phyloP scores from a whole-genome alignment of 805 yeast species.

The Candida silvicultrix region DNA sequence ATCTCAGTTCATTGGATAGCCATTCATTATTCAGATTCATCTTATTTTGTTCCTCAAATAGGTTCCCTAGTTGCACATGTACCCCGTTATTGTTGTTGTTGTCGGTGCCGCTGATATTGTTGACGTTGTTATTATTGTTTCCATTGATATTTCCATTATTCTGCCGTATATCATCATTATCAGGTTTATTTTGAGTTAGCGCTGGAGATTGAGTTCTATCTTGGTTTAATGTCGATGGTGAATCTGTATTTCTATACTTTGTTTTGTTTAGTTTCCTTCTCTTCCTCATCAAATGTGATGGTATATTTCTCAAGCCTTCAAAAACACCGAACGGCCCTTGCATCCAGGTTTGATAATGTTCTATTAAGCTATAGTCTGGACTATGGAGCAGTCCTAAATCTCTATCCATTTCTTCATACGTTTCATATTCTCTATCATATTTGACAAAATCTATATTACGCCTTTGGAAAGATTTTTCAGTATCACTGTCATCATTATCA shows the following conservation, averaged over 20 bases:
- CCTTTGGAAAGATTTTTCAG: constrained; percentile 57
- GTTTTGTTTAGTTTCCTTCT: constrained; percentile 20
- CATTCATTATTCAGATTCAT: constrained; percentile 47
- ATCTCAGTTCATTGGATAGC: constrained; percentile 65
- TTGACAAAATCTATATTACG: constrained; percentile 68
- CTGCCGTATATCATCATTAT: not conserved
- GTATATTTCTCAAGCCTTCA: constrained; percentile 30
- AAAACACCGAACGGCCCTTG: constrained; percentile 86
- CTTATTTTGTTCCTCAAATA: constrained; percentile 11
- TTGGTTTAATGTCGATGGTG: constrained; percentile 1
- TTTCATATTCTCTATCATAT: constrained; percentile 60
- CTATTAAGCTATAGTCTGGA: constrained; percentile 35
- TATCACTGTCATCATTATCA: constrained; percentile 8
- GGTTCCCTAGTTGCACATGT: constrained; percentile 4
- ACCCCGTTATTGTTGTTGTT: not conserved
- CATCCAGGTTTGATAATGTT: constrained; percentile 40
- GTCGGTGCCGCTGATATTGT: not conserved
- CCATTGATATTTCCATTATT: not conserved
- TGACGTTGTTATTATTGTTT: not conserved
- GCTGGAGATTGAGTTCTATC: not conserved
- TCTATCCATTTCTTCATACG: constrained; percentile 79
- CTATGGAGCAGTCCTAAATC: constrained; percentile 53
- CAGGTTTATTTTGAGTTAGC: not conserved
- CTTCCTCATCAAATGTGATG: constrained; percentile 16
- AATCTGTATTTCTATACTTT: constrained; percentile 8